These are phyloP conservation scores for Phytophthora multivora DNA, from an alignment of 352 stramenopile species.

Conservation along the genomic window DNA sequence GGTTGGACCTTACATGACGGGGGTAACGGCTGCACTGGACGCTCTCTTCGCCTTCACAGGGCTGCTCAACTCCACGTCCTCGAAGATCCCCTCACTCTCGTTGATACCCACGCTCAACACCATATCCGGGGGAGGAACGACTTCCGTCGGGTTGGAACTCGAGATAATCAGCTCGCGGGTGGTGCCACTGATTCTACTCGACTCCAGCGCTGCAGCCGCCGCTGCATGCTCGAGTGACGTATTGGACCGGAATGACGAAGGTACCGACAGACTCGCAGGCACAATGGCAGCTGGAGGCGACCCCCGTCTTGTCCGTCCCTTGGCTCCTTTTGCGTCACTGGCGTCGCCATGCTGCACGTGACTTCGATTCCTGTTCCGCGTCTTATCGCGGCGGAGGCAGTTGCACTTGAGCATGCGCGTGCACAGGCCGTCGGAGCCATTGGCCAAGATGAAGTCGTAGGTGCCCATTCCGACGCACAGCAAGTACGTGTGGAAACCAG, in stretches of 20 bases:
- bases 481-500: conserved; percentile 82
- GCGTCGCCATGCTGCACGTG: conserved; percentile 39
- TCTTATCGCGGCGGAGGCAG: conserved; percentile 50
- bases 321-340: conserved; percentile 16
- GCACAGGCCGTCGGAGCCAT: conserved; percentile 75
- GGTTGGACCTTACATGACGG: too few relatives aligned
- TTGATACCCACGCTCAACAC: conserved; percentile 35
- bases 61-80: conserved; percentile 39
- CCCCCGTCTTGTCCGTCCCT: conserved; percentile 23
- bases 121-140: conserved; percentile 7
- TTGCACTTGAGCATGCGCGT: conserved; percentile 79
- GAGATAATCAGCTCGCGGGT: conserved; percentile 2
- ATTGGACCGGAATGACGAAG: conserved; percentile 18
- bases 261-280: conserved; percentile 20
- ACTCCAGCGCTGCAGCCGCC: conserved; percentile 11
- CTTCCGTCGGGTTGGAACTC: conserved; percentile 8
- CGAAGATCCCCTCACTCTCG: conserved; percentile 60
- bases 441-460: conserved; percentile 87
- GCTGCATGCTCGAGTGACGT: conserved; percentile 17
- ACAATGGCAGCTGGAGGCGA: conserved; percentile 17
- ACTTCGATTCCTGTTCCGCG: conserved; percentile 27
- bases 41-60: conserved; percentile 13
- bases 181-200: conserved; percentile 13
- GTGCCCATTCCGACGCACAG: conserved; percentile 71
- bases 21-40: conserved; percentile 5